Evolutionary conservation across 2,329 filamentous ascomycete genomes (phyloP).

Genomic region (Hypoxylon sp.): DNA sequence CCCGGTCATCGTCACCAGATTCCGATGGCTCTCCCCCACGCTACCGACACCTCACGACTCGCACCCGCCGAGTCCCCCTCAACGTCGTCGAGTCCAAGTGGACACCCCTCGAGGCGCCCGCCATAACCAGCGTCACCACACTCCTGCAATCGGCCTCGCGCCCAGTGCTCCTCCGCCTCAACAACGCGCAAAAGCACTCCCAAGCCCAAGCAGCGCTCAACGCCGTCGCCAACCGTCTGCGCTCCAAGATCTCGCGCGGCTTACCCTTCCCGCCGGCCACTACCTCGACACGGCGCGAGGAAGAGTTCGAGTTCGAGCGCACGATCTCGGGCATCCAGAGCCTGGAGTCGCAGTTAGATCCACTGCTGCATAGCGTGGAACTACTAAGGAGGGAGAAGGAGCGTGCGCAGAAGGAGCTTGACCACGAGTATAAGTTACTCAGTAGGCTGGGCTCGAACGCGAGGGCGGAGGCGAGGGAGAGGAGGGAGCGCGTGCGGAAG

Average conservation of each 20-base stretch:
- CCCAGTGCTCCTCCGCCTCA: conserved; percentile 72
- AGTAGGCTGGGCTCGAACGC: conserved; percentile 69
- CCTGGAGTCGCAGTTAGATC: conserved; percentile 72
- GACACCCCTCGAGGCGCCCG: conserved; percentile 69
- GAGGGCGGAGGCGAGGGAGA: conserved; percentile 66
- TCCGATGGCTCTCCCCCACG: conserved; percentile 49
- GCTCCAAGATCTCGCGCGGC: conserved; percentile 70
- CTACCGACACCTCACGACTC: conserved; percentile 68
- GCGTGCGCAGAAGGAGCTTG: conserved; percentile 69
- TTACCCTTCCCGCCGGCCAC: conserved; percentile 76
- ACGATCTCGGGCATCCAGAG: conserved; percentile 71
- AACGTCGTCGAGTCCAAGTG: conserved; percentile 78
- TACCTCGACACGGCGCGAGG: conserved; percentile 64
- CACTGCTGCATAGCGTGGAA: conserved; percentile 73
- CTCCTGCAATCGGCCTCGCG: conserved; percentile 73
- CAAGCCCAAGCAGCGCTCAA: conserved; percentile 71
- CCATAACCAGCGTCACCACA: conserved; percentile 68
- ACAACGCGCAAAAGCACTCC: conserved; percentile 63
- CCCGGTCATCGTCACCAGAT: conserved; percentile 49
- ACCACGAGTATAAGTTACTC: conserved; percentile 68
- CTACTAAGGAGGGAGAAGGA: conserved; percentile 72
- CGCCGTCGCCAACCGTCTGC: conserved; percentile 68
- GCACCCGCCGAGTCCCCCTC: conserved; percentile 70
- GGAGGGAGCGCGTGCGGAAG: conserved; percentile 65
- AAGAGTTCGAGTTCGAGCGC: conserved; percentile 77